Base-by-base conservation (phyloP, 805 yeast species). In the Sporopachydermia quercuum region DNA sequence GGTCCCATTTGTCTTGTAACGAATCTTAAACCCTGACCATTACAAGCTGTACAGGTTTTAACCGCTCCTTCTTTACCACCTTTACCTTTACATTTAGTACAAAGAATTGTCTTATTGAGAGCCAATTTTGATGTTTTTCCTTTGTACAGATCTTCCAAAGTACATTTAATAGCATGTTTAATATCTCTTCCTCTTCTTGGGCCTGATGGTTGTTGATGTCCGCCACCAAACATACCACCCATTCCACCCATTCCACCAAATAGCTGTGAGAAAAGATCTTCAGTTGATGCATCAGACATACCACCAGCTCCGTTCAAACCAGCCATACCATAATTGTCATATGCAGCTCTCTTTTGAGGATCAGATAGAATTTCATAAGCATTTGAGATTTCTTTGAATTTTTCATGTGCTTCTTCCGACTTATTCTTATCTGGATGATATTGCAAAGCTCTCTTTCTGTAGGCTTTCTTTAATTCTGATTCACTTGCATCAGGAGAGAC, bases 1-100 rank as follows among this genome's bases (percentile, higher is more conserved):
- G 95, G 96, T 52, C 99, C 99, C 96, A 91, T 87, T 65, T 91
- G 97, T 68, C 94, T 82, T 40, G 96, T 84, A 49, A 86, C 80
- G 49, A 89, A 79, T 62, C 75, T 83, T 61, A 79, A 64, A 73
- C 99, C 99, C 52, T 73, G 71, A 62, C 99, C 99, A 56, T 74
- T 72, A 77, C 99, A 91, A 34, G 75, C 59, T 39, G 76, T 48
- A 76, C 99, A 91, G 53, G 76, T 76, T 68, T 80, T 81, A 48
- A 87, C 94, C 42, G 83, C 69, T 47, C 91, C 94, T 50, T 77
- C 82, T 55, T 84, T 84, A 65, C 98, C 99, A 62, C 99, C 99
- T 54, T 76, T 76, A 54, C 98, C 98, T 41, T 83, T 79, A 71
- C 99, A 91, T 38, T 73, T 55, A 55, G 74, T 71, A 75, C 99